Base-by-base conservation (phyloP, 2,329 filamentous ascomycete genomes). In the Diaporthe ampelina region DNA sequence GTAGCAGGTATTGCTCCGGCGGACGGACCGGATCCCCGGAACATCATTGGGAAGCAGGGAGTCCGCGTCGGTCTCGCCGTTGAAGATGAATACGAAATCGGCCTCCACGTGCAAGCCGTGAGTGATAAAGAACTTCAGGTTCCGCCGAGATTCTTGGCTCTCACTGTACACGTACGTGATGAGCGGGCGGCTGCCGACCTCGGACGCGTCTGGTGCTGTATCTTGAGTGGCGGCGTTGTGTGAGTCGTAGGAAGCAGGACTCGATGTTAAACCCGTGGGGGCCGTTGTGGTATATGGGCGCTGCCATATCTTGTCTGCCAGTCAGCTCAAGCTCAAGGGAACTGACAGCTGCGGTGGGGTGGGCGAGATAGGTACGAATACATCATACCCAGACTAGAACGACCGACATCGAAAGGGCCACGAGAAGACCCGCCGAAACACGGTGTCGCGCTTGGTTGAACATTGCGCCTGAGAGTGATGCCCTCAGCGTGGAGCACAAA, bases 371-470 rank as follows among this genome's bases (percentile, higher is more conserved):
- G 6, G 48, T n/a, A 50, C 11, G 48, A 50, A n/a, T 52, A 24
- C 10, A 52, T 26, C n/a, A 52, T 52, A 52, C 50, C n/a, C 10
- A 52, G 50, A 24, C n/a, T 15, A 52, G 50, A 52, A 24, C 9
- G 50, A 52, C n/a, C n/a, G n/a, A 24, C n/a, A 52, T 52, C 21
- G n/a, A 24, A 52, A 52, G n/a, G 50, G 50, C 50, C 1, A 15
- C 24, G n/a, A 52, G 50, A 2, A 52, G 50, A 52, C n/a, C n/a
- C n/a, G n/a, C 50, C 10, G 50, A 52, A 24, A 52, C 10, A 52
- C 50, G 50, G 50, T 54, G 50, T 15, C 50, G 50, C 50, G 50
- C 50, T 54, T 54, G 50, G 50, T 54, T 54, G 50, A 54, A 6
- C 24, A 54, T 26, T 54, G 50, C 10, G 10, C 50, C 24, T 54